Conservation (phyloP, 2,329 filamentous ascomycete genomes). For the Pseudonectria buxi region DNA sequence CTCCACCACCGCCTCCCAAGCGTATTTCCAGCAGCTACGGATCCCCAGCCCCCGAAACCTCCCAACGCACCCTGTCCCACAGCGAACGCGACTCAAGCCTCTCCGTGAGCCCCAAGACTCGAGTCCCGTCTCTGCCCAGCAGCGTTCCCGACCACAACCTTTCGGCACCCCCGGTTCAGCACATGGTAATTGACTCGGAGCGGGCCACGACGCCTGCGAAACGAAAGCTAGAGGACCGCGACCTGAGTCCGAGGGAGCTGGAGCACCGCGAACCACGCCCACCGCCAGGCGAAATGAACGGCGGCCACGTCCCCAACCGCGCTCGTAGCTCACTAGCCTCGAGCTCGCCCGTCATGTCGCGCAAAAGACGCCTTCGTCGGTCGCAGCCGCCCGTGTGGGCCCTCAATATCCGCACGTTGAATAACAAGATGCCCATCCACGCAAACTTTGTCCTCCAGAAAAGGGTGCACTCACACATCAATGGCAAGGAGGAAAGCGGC, state of each 20-base stretch:
- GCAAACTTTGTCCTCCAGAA: constrained; percentile 23
- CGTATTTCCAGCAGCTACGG: constrained; percentile 41
- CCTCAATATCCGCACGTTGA: constrained; percentile 30
- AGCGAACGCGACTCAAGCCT: constrained; percentile 63
- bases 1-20: constrained; percentile 29
- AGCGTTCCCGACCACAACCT: constrained; percentile 26
- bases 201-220: constrained; percentile 32
- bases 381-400: constrained; percentile 43
- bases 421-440: constrained; percentile 30
- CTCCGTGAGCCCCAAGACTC: constrained; percentile 74
- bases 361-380: constrained; percentile 35
- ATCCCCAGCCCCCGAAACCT: constrained; percentile 33
- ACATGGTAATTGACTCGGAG: constrained; percentile 24
- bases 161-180: constrained; percentile 13
- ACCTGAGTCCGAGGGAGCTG: constrained; percentile 43
- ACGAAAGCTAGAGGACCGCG: constrained; percentile 33
- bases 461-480: constrained; percentile 23
- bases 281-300: constrained; percentile 44
- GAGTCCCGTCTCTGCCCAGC: constrained; percentile 46
- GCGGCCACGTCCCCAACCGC: constrained; percentile 18
- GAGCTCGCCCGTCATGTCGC: constrained; percentile 26
- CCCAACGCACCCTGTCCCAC: constrained; percentile 45
- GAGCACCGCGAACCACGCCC: constrained; percentile 43
- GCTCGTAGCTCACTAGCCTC: constrained; percentile 18
- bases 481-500: constrained; percentile 31